Evolutionary conservation across 331 rosid species (phyloP), one percentile per base, ranked within the genome.

Genomic region (Malus hybrid): DNA sequence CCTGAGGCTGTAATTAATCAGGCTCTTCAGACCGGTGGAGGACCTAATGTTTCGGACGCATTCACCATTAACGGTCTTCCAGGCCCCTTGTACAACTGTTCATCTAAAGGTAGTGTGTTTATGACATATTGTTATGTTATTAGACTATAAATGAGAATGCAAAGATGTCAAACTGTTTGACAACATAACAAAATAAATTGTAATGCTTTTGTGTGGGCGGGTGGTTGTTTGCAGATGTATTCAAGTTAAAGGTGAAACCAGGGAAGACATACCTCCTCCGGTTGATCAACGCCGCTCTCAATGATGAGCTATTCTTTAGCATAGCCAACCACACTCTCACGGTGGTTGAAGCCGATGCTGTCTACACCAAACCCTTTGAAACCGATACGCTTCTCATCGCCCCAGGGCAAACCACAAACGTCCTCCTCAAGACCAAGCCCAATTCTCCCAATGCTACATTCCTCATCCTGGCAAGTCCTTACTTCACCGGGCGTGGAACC

Each of bases 31-130:
- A 87, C 83, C 0, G 98, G 98, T 69, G 88, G 6, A 42, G 98
- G 96, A n/a, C 98, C 98, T 7, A 93, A 93, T 56, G 90, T 93
- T 84, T 93, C 98, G 0, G 95, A 93, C 78, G 96, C 98, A 11
- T 89, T 70, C 83, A 90, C 98, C 55, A 82, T 93, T 67, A 93
- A 93, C 77, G 95, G 98, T 56, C 87, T 89, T 67, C 98, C 98
- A 0, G 98, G 97, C 1, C 98, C 87, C 7, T 69, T 83, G 20
- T 90, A 93, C 61, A 93, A 93, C 72, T 93, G 93, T 68, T 93
- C 98, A 10, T 80, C 88, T 10, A 78, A 87, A 70, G 97, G 98
- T 92, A 77, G 4, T n/a, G 46, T 31, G 1, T 29, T 19, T 50
- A 4, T 16, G 20, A 11, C 0, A 0, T 10, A 28, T 8, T 70